Evolutionary conservation across 1,139 yeast genomes (phyloP).

Genomic region (Candida neerlandica): DNA sequence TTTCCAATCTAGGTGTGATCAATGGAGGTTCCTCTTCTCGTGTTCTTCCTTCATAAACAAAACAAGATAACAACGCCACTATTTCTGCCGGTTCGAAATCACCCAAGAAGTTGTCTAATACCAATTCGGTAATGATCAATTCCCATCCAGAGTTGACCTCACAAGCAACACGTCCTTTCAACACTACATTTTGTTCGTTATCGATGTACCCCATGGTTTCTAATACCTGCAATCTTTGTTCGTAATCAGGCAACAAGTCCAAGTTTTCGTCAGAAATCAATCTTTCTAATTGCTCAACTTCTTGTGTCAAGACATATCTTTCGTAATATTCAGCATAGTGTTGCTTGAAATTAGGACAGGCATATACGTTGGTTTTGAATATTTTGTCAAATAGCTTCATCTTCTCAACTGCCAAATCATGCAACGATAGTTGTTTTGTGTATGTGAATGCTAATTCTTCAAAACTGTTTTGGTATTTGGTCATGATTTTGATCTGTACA

Average conservation of each 20-base stretch:
- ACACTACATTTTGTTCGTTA: constrained; percentile 67
- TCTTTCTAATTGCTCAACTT: constrained; percentile 59
- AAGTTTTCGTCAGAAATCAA: constrained; percentile 84
- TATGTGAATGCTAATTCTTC: constrained; percentile 47
- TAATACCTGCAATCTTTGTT: constrained; percentile 79
- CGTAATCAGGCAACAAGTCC: constrained; percentile 90
- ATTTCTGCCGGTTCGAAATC: constrained; percentile 95
- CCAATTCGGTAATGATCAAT: constrained; percentile 81
- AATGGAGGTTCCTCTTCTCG: constrained; percentile 60
- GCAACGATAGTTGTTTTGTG: constrained; percentile 52
- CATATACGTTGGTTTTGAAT: constrained; percentile 25
- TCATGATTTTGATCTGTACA: constrained; percentile 39
- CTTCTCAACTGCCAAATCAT: constrained; percentile 54
- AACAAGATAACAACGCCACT: constrained; percentile 87
- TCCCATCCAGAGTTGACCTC: constrained; percentile 93
- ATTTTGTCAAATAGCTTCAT: constrained; percentile 41
- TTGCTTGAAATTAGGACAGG: constrained; percentile 45
- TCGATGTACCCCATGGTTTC: constrained; percentile 79
- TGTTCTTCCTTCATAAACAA: constrained; percentile 87
- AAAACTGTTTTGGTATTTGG: constrained; percentile 48
- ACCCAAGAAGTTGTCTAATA: constrained; percentile 87
- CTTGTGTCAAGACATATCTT: constrained; percentile 46
- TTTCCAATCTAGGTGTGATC: constrained; percentile 81
- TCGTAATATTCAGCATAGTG: constrained; percentile 53
- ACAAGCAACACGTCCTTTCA: constrained; percentile 86